Evolutionary conservation across 495 filamentous ascomycete genomes (phyloP), one percentile per base, ranked within the genome.

Genomic region (Beverwykella pulmonaria): DNA sequence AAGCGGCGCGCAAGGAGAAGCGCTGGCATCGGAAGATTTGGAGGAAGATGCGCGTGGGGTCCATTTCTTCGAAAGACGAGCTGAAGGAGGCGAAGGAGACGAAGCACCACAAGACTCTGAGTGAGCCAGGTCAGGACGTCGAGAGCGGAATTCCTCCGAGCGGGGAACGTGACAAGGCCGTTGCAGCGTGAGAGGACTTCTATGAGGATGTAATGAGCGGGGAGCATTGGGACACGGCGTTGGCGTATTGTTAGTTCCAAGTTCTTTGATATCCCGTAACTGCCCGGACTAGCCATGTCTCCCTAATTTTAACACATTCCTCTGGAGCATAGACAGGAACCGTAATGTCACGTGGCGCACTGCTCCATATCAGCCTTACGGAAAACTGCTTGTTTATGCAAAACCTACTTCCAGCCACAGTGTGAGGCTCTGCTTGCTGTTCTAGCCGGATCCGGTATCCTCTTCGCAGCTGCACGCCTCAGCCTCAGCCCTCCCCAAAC

Each of bases 1-100:
- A 76, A 70, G 60, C 65, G 41, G 75, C 76, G 67, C 69, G 66
- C 44, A 74, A 70, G 61, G 71, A 77, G 65, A 74, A 76, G 7
- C 75, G 73, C 34, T 68, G 73, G 56, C 57, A 61, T 57, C n/a
- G 59, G 39, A 69, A 54, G 58, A 25, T 76, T n/a, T 74, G 68
- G 74, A 68, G 53, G 63, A 74, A 61, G 69, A 36, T 78, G 54
- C 59, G 71, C 4, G 25, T 61, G 20, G 71, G 73, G 54, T 67
- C 55, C 10, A 55, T 60, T 10, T 52, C 54, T 20, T 53, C 41
- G 26, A 63, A 65, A 20, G 59, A 65, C 23, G 47, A 60, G n/a
- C 10, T 61, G 39, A 4, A 46, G 36, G 34, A 57, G 23, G 54
- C 36, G 4, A 50, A 49, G 49, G 53, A 64, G 50, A 30, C 39